A percentile compares a stretch with the other conserved stretches of the same genome.
Evolutionary conservation across 164 flowering plant species (phyloP).

Genomic region (Aristolochia contorta): DNA sequence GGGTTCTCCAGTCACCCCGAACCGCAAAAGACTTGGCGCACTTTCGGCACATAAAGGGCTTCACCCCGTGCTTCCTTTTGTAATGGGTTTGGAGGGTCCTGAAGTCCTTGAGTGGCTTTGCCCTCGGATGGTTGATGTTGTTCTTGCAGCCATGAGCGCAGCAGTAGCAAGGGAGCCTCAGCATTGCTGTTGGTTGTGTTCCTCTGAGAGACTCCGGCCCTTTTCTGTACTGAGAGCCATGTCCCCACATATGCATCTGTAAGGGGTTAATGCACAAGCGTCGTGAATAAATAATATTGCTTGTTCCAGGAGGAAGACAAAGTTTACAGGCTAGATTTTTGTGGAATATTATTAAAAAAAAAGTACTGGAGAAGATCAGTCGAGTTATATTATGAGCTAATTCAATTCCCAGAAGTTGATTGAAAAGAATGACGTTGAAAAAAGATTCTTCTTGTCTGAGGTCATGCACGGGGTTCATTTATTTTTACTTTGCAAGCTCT

Average conservation of each 20-base stretch:
- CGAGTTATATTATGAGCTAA: too few relatives aligned
- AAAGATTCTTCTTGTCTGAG: too few relatives aligned
- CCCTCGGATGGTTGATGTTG: constrained; percentile 77
- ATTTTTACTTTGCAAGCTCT: too few relatives aligned
- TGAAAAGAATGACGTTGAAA: too few relatives aligned
- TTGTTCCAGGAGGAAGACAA: too few relatives aligned
- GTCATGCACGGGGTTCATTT: too few relatives aligned
- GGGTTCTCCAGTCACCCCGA: constrained; percentile 76
- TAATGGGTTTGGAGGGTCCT: constrained; percentile 74
- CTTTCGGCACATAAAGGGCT: constrained; percentile 61
- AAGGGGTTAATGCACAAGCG: not conserved
- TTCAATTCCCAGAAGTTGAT: too few relatives aligned
- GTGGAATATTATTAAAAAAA: too few relatives aligned
- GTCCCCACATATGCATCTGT: constrained; percentile 95
- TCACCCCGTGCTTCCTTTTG: constrained; percentile 72
- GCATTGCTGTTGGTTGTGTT: constrained; percentile 66
- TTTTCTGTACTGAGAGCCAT: constrained; percentile 67
- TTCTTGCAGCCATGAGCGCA: constrained; percentile 73
- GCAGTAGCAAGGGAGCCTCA: constrained; percentile 75
- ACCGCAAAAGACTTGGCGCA: constrained; percentile 63
- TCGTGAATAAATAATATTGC: too few relatives aligned
- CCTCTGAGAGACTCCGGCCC: constrained; percentile 77
- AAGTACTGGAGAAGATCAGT: too few relatives aligned
- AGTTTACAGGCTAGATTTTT: too few relatives aligned
- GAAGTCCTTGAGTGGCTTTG: constrained; percentile 67